Conservation (phyloP, 75 land plant species). For the Pinus tabuliformis region DNA sequence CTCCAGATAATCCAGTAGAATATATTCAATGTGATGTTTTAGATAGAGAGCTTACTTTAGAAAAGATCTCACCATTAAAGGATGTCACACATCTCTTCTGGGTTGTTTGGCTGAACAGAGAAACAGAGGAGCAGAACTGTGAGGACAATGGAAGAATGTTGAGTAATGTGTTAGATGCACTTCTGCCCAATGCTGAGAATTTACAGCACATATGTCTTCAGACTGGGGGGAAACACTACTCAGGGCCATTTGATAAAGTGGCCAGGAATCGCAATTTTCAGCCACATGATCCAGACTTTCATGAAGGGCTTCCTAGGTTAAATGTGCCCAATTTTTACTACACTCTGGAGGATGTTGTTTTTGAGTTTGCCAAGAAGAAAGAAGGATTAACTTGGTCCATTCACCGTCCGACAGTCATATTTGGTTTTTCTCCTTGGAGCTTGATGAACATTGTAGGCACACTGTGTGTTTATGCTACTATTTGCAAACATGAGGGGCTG, state of each 20-base stretch:
- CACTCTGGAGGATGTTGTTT: too few species aligned
- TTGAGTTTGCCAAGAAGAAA: too few species aligned
- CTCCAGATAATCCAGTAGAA: conserved; percentile 23
- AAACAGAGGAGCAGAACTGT: conserved; percentile 39
- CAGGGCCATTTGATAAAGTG: conserved; percentile 48
- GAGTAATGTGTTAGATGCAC: conserved; percentile 49
- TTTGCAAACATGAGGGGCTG: too few species aligned
- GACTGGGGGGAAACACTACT: conserved; percentile 74
- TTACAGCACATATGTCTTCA: conserved; percentile 72
- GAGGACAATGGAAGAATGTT: conserved; percentile 51
- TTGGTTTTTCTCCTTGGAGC: too few species aligned
- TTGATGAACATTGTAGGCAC: too few species aligned
- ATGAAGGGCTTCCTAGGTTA: too few species aligned
- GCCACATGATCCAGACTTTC: conserved; percentile 59
- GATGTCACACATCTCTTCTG: conserved; percentile 82
- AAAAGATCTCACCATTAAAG: conserved; percentile 47
- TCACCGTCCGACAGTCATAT: too few species aligned
- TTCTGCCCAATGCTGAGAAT: conserved; percentile 49
- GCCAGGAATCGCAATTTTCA: conserved; percentile 11
- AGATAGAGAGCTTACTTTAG: conserved; percentile 28
- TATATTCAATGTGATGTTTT: conserved; percentile 57
- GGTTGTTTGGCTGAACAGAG: conserved; percentile 37
- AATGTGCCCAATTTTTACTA: too few species aligned
- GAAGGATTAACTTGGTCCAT: too few species aligned
- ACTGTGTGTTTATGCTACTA: too few species aligned